These are phyloP conservation scores for Citrus australasica DNA, from an alignment of 345 rosid genomes.

Conservation along the genomic window DNA sequence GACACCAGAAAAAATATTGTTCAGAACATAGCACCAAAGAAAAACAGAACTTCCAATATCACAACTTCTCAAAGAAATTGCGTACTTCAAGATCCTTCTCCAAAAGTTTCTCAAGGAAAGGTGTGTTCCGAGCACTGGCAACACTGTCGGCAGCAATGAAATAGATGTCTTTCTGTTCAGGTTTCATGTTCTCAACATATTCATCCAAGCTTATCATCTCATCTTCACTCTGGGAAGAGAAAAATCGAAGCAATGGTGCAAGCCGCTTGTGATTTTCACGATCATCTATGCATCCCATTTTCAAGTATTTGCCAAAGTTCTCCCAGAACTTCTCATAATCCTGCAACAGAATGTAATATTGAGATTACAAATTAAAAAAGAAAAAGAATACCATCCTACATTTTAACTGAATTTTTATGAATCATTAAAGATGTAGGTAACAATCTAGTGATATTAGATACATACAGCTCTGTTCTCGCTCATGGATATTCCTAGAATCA, in stretches of 20 bases:
- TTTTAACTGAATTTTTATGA: neutral
- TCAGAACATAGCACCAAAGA: neutral
- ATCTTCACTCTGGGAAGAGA: slow-evolving; percentile 94
- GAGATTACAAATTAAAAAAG: neutral
- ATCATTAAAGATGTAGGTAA: neutral
- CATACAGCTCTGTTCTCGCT: slow-evolving; percentile 87
- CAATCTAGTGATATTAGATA: neutral
- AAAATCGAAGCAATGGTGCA: slow-evolving; percentile 90
- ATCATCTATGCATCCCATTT: slow-evolving; percentile 94
- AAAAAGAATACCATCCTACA: neutral
- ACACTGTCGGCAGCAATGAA: slow-evolving; percentile 89
- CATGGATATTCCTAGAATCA: slow-evolving; percentile 88
- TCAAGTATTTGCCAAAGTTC: slow-evolving; percentile 77
- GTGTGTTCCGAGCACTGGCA: slow-evolving; percentile 83
- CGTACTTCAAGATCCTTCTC: slow-evolving; percentile 89
- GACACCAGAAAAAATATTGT: slow-evolving; percentile 3
- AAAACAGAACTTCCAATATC: neutral
- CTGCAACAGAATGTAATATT: slow-evolving; percentile 32
- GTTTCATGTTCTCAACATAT: slow-evolving; percentile 95
- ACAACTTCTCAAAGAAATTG: slow-evolving; percentile 9
- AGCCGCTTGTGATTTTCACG: slow-evolving; percentile 97
- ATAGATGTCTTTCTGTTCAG: slow-evolving; percentile 89
- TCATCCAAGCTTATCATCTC: slow-evolving; percentile 96
- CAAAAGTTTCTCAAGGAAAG: slow-evolving; percentile 88
- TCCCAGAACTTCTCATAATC: slow-evolving; percentile 98